A percentile compares a stretch with the other conserved stretches of the same genome.
These are phyloP conservation scores for Paecilomyces formosus DNA, from an alignment of 2,329 filamentous ascomycete species.

Conservation along the genomic window DNA sequence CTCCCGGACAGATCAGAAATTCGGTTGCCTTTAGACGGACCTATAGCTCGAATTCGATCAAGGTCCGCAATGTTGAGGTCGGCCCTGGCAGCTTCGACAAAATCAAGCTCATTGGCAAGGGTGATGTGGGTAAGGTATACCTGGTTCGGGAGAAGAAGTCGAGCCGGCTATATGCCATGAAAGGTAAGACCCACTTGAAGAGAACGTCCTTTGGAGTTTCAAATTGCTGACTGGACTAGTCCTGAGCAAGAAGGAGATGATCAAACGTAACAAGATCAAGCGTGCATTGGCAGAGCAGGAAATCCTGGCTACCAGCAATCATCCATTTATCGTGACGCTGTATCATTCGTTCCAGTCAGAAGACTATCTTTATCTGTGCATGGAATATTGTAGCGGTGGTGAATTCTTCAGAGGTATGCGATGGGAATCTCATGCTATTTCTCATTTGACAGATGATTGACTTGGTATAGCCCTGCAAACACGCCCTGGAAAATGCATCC, in stretches of 20 bases:
- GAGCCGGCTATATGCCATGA: conserved; percentile 92
- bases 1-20: conserved; percentile 58
- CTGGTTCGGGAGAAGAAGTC: conserved; percentile 98
- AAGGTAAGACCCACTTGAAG: conserved; percentile 54
- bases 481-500: conserved; percentile 91
- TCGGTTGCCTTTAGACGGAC: conserved; percentile 79
- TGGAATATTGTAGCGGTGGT: conserved; percentile 98
- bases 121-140: conserved; percentile 97
- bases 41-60: conserved; percentile 99
- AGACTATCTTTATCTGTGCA: conserved; percentile 97
- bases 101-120: conserved; percentile 98
- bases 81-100: conserved; percentile 96
- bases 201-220: conserved; percentile 6
- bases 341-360: conserved; percentile 99
- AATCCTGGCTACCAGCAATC: conserved; percentile 95
- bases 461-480: conserved; percentile 69
- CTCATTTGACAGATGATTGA: conserved; percentile 7
- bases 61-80: conserved; percentile 94
- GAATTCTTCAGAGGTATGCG: conserved; percentile 77
- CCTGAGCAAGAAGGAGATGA: conserved; percentile 99
- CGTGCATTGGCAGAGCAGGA: conserved; percentile 94
- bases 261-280: conserved; percentile 99
- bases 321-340: conserved; percentile 96
- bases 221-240: conserved; percentile 52
- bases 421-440: not conserved